phyloP scores from a whole-genome alignment of 192 early-diverging fungal genomes.

The Rhizophlyctis rosea region DNA sequence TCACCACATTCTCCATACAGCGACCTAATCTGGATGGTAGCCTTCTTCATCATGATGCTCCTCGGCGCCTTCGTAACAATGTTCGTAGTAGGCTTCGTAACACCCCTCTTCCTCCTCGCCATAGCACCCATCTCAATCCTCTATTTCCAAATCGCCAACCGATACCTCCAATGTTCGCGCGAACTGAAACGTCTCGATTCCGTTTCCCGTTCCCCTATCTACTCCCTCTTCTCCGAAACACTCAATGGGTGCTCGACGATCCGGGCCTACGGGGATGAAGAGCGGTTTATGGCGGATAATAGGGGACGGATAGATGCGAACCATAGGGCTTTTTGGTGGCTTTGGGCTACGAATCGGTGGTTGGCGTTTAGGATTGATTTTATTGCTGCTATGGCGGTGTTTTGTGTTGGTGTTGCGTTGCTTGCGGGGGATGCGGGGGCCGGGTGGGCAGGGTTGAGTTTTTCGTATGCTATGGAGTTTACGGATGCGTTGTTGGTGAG shows the following conservation, averaged over 20 bases:
- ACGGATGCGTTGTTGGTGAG: constrained; percentile 52
- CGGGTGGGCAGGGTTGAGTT: constrained; percentile 81
- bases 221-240: constrained; percentile 46
- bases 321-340: constrained; percentile 82
- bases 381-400: constrained; percentile 72
- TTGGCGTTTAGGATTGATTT: constrained; percentile 66
- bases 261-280: constrained; percentile 36
- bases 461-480: constrained; percentile 85
- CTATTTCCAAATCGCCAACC: constrained; percentile 63
- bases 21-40: constrained; percentile 6
- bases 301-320: constrained; percentile 54
- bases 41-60: neutral
- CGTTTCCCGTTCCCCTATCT: constrained; percentile 48
- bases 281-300: constrained; percentile 19
- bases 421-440: constrained; percentile 55
- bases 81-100: constrained; percentile 39
- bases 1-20: constrained; percentile 1
- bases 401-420: constrained; percentile 57
- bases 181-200: constrained; percentile 52
- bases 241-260: constrained; percentile 53
- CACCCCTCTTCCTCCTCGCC: constrained; percentile 36
- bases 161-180: constrained; percentile 40
- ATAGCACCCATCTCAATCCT: constrained; percentile 10
- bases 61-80: constrained; percentile 8
- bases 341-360: constrained; percentile 81